phyloP scores from a whole-genome alignment of 305 asterid species.

The Fraxinus paxiana region DNA sequence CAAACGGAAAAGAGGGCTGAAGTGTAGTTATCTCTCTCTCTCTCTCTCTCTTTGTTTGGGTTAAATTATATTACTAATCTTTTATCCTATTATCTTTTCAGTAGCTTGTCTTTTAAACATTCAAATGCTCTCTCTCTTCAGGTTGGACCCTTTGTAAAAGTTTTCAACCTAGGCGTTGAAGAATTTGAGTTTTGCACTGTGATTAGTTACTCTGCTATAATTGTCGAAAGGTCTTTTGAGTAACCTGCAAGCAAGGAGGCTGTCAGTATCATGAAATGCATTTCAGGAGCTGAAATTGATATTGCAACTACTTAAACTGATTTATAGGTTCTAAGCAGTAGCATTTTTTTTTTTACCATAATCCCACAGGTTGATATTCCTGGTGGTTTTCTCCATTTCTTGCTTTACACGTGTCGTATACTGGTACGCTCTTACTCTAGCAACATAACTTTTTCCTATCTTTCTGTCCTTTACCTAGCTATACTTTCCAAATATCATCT shows the following conservation, averaged over 20 bases:
- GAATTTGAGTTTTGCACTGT: conserved; percentile 14
- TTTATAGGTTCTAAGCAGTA: conserved; percentile 24
- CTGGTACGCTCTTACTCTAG: conserved; percentile 1
- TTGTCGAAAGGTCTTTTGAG: conserved; percentile 33
- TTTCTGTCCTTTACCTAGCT: not conserved
- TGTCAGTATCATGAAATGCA: conserved; percentile 25
- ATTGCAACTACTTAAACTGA: conserved; percentile 30
- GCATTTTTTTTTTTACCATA: conserved; percentile 5
- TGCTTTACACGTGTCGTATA: conserved; percentile 6
- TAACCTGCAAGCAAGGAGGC: conserved; percentile 38
- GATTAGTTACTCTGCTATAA: conserved; percentile 26
- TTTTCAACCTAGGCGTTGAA: conserved; percentile 12
- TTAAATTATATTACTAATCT: conserved; percentile 5
- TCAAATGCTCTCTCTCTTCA: conserved; percentile 15
- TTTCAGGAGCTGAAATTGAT: conserved; percentile 33
- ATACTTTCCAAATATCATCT: not conserved
- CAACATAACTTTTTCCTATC: not conserved
- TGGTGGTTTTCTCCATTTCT: conserved; percentile 17
- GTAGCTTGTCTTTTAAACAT: conserved; percentile 27
- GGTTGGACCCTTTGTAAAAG: conserved; percentile 31
- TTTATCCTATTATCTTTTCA: conserved; percentile 11
- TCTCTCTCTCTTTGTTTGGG: not conserved
- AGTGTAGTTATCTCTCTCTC: conserved; percentile 1
- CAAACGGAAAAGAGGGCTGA: conserved; percentile 16
- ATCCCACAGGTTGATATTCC: conserved; percentile 10